Percentiles rank a stretch among this genome's conserved stretches.
phyloP scores from a whole-genome alignment of 2,329 filamentous ascomycete genomes.

The Tolypocladium amazonense region DNA sequence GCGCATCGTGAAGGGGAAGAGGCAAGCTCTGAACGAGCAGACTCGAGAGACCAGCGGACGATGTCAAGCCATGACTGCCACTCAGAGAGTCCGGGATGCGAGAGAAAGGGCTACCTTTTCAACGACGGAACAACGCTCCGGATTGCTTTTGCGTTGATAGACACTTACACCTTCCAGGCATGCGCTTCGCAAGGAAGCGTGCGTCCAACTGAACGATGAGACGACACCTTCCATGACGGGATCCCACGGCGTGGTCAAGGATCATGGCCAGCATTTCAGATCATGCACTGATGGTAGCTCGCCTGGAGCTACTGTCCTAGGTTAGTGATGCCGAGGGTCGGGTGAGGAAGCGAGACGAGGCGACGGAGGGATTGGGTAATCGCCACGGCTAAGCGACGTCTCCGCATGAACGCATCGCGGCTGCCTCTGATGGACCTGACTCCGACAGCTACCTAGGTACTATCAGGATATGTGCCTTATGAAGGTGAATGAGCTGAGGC shows the following conservation, averaged over 20 bases:
- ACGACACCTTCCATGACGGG: not conserved
- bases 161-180: not conserved
- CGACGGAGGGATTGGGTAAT: not conserved
- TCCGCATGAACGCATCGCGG: not conserved
- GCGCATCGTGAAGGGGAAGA: not conserved
- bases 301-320: not conserved
- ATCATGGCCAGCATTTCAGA: not conserved
- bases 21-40: not conserved
- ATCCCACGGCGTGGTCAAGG: not conserved
- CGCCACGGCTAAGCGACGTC: not conserved
- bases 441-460: too few species aligned
- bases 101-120: not conserved
- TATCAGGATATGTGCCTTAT: too few species aligned
- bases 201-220: not conserved
- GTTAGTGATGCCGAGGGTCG: not conserved
- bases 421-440: not conserved
- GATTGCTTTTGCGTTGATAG: not conserved
- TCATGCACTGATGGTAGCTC: not conserved
- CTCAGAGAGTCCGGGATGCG: not conserved
- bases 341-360: not conserved
- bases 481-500: not conserved
- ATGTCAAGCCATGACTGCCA: not conserved
- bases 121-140: not conserved
- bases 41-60: not conserved
- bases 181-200: not conserved